A percentile compares a stretch with the other conserved stretches of the same genome.
Evolutionary conservation across 306 rosid genomes (phyloP).

Genomic region (Heteromeles arbutifolia): DNA sequence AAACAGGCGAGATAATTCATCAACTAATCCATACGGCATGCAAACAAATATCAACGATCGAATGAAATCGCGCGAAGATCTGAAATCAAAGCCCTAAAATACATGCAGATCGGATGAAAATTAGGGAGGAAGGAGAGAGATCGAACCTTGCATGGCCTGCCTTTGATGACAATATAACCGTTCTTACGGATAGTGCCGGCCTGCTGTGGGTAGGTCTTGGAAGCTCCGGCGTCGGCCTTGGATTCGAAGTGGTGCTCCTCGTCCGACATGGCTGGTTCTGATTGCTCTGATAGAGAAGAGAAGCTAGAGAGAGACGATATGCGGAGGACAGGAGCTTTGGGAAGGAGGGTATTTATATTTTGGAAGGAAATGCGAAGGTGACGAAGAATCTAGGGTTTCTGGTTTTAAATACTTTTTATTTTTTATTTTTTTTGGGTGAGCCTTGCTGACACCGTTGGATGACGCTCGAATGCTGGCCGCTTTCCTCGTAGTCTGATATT

Average conservation of each 20-base stretch:
- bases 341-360: not conserved
- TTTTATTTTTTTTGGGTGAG: not conserved
- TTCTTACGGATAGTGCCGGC: constrained; percentile 94
- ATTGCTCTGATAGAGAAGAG: not conserved
- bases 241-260: constrained; percentile 98
- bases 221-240: constrained; percentile 96
- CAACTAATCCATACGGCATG: not conserved
- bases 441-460: not conserved
- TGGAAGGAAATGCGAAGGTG: not conserved
- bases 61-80: not conserved
- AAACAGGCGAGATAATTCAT: not conserved
- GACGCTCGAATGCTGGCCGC: no score
- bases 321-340: not conserved
- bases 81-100: not conserved
- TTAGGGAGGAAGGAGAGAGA: not conserved
- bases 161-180: constrained; percentile 84
- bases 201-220: constrained; percentile 93
- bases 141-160: constrained; percentile 90
- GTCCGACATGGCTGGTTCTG: constrained; percentile 61
- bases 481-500: no score
- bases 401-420: no score
- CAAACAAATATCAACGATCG: not conserved
- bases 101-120: not conserved
- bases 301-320: not conserved
- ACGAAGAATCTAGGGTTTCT: not conserved